A percentile compares a stretch with the other conserved stretches of the same genome.
Evolutionary conservation across 2,329 filamentous ascomycete genomes (phyloP).

Genomic region (Volutella citrinella): DNA sequence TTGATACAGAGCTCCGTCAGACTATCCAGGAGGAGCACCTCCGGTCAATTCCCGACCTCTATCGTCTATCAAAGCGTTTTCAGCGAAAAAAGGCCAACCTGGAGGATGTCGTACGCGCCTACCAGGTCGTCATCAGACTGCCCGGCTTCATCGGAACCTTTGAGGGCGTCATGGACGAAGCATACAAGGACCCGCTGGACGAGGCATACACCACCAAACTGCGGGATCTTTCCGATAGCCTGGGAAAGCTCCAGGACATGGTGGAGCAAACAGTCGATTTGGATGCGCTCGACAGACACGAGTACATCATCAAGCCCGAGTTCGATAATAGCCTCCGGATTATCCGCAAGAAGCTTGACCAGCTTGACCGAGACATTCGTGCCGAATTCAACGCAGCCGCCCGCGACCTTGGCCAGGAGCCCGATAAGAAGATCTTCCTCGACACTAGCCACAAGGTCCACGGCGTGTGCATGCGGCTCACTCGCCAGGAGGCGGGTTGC

Average conservation of each 20-base stretch:
- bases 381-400: slow-evolving; percentile 75
- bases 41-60: slow-evolving; percentile 88
- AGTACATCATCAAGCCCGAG: slow-evolving; percentile 98
- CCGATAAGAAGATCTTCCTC: slow-evolving; percentile 97
- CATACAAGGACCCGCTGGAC: slow-evolving; percentile 84
- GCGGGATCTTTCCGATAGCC: slow-evolving; percentile 69
- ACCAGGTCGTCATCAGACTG: slow-evolving; percentile 89
- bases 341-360: slow-evolving; percentile 90
- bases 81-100: slow-evolving; percentile 87
- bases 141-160: slow-evolving; percentile 87
- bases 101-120: slow-evolving; percentile 92
- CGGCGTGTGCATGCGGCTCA: slow-evolving; percentile 94
- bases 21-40: slow-evolving; percentile 97
- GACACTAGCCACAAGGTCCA: slow-evolving; percentile 89
- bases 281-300: slow-evolving; percentile 91
- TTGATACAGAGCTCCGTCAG: slow-evolving; percentile 88
- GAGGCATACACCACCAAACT: slow-evolving; percentile 84
- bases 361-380: slow-evolving; percentile 77
- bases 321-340: slow-evolving; percentile 86
- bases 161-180: slow-evolving; percentile 92
- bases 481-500: slow-evolving; percentile 83
- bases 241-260: slow-evolving; percentile 92
- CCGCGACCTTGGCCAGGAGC: slow-evolving; percentile 81
- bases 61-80: slow-evolving; percentile 90
- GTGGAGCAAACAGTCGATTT: slow-evolving; percentile 97